Base-by-base conservation (phyloP, 306 rosid species). In the Lablab purpureus region DNA sequence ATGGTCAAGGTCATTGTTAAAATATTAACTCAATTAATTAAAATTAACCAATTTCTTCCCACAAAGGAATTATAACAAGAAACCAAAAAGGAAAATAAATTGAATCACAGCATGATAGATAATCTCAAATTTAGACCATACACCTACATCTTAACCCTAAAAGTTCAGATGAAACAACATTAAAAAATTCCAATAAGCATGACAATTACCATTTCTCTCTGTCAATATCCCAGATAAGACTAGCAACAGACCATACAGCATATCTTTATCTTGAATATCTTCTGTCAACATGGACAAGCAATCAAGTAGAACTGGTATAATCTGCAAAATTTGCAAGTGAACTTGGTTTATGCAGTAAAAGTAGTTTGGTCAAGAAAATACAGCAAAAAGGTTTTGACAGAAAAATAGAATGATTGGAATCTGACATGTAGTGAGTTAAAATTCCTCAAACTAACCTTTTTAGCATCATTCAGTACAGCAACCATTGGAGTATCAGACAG, bases 201-300 rank as follows among this genome's bases (percentile, higher is more conserved):
- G 13, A 70, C 59, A 71, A 84, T 85, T 90, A 92, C 98, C 99
- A 25, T 76, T 87, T 85, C 79, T 91, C 73, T 91, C 93, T 0
- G 91, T 95, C 85, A 95, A 77, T 75, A 95, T 86, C 85, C 96
- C 98, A 75, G 99, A 92, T 70, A 95, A 85, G 72, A 95, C 91
- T 75, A 95, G 91, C 85, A 95, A 86, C 68, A 95, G 92, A 74
- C 86, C 81, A 80, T 91, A 91, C 77, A 95, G 83, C 58, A 84
- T 71, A 75, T 95, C 90, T 85, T 85, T 88, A 80, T 95, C 94
- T 81, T 77, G 80, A 76, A 74, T 67, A 85, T 88, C 91, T 87
- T 79, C 90, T 59, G 87, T 83, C 78, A 95, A 82, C 54, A 84
- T 67, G 67, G 87, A 86, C 84, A 95, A 76, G 80, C 90, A 92